Percentiles rank a stretch among this genome's conserved stretches.
These are phyloP conservation scores for Euphorbia corollata DNA, from an alignment of 441 rosid species.

Conservation along the genomic window DNA sequence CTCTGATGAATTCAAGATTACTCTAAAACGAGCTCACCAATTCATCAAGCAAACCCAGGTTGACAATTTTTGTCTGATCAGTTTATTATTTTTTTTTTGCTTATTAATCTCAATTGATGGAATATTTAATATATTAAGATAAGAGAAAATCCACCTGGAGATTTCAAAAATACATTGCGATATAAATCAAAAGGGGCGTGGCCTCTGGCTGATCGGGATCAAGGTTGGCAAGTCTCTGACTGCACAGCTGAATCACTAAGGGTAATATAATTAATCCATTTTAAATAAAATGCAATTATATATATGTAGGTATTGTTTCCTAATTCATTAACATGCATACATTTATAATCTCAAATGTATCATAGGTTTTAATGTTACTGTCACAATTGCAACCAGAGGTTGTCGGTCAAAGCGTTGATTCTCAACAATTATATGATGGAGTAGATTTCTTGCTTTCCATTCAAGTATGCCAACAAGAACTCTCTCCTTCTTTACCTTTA, in stretches of 20 bases:
- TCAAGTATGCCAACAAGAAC: conserved; percentile 24
- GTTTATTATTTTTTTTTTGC: too few species aligned
- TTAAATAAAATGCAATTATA: neutral
- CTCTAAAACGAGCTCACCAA: too few species aligned
- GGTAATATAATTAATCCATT: conserved; percentile 18
- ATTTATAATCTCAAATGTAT: neutral
- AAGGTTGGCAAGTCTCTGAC: conserved; percentile 35
- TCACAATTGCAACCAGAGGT: conserved; percentile 47
- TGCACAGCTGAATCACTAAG: conserved; percentile 38
- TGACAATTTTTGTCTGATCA: too few species aligned
- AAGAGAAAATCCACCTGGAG: conserved; percentile 28
- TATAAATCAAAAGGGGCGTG: conserved; percentile 27
- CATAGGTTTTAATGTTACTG: conserved; percentile 48
- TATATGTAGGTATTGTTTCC: too few species aligned
- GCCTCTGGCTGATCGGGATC: too few species aligned
- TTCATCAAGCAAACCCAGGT: too few species aligned
- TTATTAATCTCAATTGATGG: too few species aligned
- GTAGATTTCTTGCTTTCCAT: conserved; percentile 29
- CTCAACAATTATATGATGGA: conserved; percentile 27
- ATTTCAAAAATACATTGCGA: conserved; percentile 26
- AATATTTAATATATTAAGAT: conserved; percentile 2
- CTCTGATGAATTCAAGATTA: too few species aligned
- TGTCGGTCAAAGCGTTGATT: conserved; percentile 44
- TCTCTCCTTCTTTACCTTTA: too few species aligned
- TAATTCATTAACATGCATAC: neutral